These are phyloP conservation scores for Phytophthora constricta DNA, from an alignment of 352 stramenopile species.

Conservation along the genomic window DNA sequence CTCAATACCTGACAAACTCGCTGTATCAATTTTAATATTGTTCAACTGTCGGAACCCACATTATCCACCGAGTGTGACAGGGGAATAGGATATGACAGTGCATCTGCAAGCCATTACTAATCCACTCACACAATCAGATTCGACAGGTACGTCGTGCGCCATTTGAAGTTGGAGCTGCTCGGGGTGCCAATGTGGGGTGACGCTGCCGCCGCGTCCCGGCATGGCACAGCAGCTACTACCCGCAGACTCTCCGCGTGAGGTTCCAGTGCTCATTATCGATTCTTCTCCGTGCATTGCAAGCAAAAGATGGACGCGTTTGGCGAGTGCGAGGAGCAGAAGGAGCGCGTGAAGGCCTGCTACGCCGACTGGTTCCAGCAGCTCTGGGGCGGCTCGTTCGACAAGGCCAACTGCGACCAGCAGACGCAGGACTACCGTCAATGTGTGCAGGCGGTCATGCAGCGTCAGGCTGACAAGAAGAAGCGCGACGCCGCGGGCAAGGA, in stretches of 20 bases:
- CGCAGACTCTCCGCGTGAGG: neutral
- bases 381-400: conserved; percentile 70
- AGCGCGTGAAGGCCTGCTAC: conserved; percentile 84
- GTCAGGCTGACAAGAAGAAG: conserved; percentile 38
- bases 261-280: conserved; percentile 30
- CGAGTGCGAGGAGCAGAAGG: conserved; percentile 81
- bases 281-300: conserved; percentile 21
- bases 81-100: too few species aligned
- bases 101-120: too few species aligned
- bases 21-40: neutral
- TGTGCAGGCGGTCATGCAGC: conserved; percentile 65
- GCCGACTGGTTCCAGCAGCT: conserved; percentile 83
- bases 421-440: conserved; percentile 76
- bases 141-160: too few species aligned
- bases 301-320: conserved; percentile 48
- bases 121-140: too few species aligned
- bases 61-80: too few species aligned
- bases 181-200: neutral
- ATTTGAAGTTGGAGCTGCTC: too few species aligned
- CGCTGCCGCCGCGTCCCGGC: conserved; percentile 19
- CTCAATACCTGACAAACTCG: neutral
- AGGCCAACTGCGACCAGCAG: conserved; percentile 71
- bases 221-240: neutral
- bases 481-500: conserved; percentile 20
- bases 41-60: too few species aligned